These are phyloP conservation scores for Phylloboletellus chloephorus DNA, from an alignment of 1,284 basidiomycete genomes.

Conservation along the genomic window DNA sequence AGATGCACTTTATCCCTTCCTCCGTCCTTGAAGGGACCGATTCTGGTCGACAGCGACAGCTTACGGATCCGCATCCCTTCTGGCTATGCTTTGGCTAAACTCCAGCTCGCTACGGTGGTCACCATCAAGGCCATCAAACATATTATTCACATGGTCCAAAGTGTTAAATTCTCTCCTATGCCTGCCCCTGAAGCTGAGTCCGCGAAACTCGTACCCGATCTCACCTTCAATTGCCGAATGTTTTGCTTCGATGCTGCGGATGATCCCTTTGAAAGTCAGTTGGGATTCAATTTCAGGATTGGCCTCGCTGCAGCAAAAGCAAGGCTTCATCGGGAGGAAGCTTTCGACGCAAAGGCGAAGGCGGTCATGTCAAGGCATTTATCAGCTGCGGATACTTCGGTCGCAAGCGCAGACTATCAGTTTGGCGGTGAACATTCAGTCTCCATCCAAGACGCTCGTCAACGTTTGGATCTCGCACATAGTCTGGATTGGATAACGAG, in stretches of 20 bases:
- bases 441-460: conserved; percentile 68
- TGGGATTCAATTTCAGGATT: conserved; percentile 76
- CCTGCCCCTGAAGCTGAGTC: conserved; percentile 60
- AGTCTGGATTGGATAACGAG: conserved; percentile 76
- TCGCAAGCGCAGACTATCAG: conserved; percentile 40
- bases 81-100: conserved; percentile 69
- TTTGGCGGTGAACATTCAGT: conserved; percentile 64
- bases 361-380: conserved; percentile 47
- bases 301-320: conserved; percentile 73
- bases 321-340: conserved; percentile 75
- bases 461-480: conserved; percentile 69
- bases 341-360: conserved; percentile 75
- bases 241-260: conserved; percentile 82
- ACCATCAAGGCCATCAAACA: conserved; percentile 67
- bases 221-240: conserved; percentile 57
- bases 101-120: conserved; percentile 64
- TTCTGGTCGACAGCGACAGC: conserved; percentile 58
- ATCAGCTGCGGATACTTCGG: conserved; percentile 18
- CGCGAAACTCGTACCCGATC: conserved; percentile 65
- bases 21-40: conserved; percentile 27
- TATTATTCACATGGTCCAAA: conserved; percentile 45
- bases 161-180: conserved; percentile 44
- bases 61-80: conserved; percentile 75
- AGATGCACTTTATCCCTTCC: conserved; percentile 47
- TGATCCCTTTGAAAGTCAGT: conserved; percentile 77